Base-by-base conservation (phyloP, 2,329 filamentous ascomycete species). In the Myrmaecium sp. region DNA sequence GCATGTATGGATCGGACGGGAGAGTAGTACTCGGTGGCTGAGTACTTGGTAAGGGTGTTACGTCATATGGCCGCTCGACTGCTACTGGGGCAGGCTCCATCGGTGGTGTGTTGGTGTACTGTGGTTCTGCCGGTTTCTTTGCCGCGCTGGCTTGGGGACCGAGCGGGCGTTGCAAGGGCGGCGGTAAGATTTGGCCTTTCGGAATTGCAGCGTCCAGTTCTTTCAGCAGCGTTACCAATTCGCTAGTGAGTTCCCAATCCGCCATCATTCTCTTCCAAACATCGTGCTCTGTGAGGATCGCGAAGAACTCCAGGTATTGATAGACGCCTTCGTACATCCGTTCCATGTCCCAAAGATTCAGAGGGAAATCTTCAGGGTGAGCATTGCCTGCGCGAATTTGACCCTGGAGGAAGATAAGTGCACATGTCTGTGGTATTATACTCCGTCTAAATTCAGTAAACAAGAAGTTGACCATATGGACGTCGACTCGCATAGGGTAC, bases 331-430 rank as follows among this genome's bases (percentile, higher is more conserved):
- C 86, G 48, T 92, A 93, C 31, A 91, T 86, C 9, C 86, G 72
- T 48, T 95, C 86, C 77, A 95, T 92, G 42, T 95, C 86, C 86
- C 86, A 95, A 24, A 83, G 67, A 41, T 95, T 91, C 2, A 94
- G 73, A 0, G 86, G 86, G 41, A 94, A 95, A 42, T 94, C 84
- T 34, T 80, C 72, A 0, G 81, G 73, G 33, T 86, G 69, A 10
- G 75, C 71, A 30, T 73, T 64, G 17, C 75, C 73, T 21, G 75
- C 72, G 21, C 81, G 74, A 17, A 94, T 92, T 44, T 93, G 78
- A 10, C 81, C 80, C 55, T 95, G 86, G 3, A 93, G 66, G 43
- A 89, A 82, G 57, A 95, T 93, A 19, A 94, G 62, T n/a, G 84
- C 84, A 29, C 84, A 80, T 10, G 83, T 93, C 44, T 94, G 84